A percentile compares a stretch with the other conserved stretches of the same genome.
These are phyloP conservation scores for Globisporangium recalcitrans DNA, from an alignment of 352 stramenopile species.

Conservation along the genomic window DNA sequence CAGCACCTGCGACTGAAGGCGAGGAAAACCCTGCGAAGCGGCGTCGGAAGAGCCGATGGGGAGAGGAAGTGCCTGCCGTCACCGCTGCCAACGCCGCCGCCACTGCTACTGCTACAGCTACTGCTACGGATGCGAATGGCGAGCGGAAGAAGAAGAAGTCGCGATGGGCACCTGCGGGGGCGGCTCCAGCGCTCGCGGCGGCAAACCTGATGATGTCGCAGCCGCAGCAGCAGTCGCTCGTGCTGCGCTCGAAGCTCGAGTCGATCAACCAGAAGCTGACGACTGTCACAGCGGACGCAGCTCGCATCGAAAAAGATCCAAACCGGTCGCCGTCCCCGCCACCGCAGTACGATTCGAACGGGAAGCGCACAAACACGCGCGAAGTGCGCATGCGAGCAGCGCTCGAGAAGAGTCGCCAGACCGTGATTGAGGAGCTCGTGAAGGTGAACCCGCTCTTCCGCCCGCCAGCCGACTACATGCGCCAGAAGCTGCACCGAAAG, in stretches of 20 bases:
- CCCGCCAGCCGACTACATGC: slow-evolving; percentile 84
- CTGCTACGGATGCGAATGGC: slow-evolving; percentile 17
- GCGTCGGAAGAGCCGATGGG: slow-evolving; percentile 84
- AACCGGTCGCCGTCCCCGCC: slow-evolving; percentile 89
- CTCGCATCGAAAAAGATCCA: slow-evolving; percentile 80
- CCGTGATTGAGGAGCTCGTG: slow-evolving; percentile 95
- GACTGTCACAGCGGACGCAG: slow-evolving; percentile 79
- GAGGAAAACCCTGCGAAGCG: slow-evolving; percentile 55
- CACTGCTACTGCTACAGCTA: not conserved
- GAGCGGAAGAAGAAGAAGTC: slow-evolving; percentile 79
- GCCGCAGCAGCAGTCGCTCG: slow-evolving; percentile 69
- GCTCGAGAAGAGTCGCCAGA: slow-evolving; percentile 87
- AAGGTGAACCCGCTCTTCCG: slow-evolving; percentile 92
- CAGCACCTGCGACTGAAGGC: slow-evolving; percentile 8
- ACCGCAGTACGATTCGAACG: slow-evolving; percentile 94
- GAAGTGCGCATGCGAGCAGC: slow-evolving; percentile 92
- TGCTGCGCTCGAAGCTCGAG: slow-evolving; percentile 71
- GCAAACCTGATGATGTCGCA: slow-evolving; percentile 38
- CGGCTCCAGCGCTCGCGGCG: slow-evolving; percentile 33
- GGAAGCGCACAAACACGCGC: slow-evolving; percentile 95
- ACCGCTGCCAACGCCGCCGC: slow-evolving; percentile 11
- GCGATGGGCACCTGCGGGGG: slow-evolving; percentile 56
- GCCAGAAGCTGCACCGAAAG: slow-evolving; percentile 92
- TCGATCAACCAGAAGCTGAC: slow-evolving; percentile 62
- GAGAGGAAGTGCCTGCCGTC: slow-evolving; percentile 44